Conservation (phyloP, 2,329 filamentous ascomycete species). For the Xylariaceae sp. region DNA sequence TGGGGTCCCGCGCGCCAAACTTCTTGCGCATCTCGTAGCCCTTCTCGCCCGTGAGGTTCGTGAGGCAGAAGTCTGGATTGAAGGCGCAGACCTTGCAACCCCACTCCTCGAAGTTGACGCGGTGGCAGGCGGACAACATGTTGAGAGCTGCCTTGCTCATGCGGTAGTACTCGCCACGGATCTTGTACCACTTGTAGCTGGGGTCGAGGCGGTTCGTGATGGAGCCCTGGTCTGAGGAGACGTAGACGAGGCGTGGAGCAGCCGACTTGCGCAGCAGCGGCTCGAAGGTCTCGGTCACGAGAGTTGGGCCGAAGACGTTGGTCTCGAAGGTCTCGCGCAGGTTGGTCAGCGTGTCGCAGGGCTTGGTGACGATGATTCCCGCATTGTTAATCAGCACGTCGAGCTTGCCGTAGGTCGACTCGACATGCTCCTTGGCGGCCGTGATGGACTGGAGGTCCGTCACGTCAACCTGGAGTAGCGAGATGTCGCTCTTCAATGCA, state of each 20-base stretch:
- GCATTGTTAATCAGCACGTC: slow-evolving; percentile 59
- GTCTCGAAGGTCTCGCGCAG: slow-evolving; percentile 47
- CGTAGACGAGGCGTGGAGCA: slow-evolving; percentile 30
- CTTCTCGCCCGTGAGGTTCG: slow-evolving; percentile 28
- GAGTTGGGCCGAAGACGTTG: slow-evolving; percentile 30
- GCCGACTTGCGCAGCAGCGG: slow-evolving; percentile 29
- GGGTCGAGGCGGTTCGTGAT: slow-evolving; percentile 26
- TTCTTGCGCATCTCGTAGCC: slow-evolving; percentile 22
- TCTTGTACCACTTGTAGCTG: slow-evolving; percentile 7
- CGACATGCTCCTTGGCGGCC: slow-evolving; percentile 48
- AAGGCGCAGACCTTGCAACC: slow-evolving; percentile 31
- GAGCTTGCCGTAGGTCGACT: slow-evolving; percentile 44
- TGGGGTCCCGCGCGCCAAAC: slow-evolving; percentile 20
- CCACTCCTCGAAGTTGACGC: slow-evolving; percentile 26
- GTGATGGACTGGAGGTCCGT: slow-evolving; percentile 55
- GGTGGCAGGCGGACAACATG: slow-evolving; percentile 32
- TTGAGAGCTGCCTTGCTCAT: slow-evolving; percentile 37
- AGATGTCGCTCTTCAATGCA: slow-evolving; percentile 49
- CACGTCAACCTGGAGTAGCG: slow-evolving; percentile 54
- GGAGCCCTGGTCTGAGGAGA: slow-evolving; percentile 33
- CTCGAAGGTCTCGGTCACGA: slow-evolving; percentile 30
- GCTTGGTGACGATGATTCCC: slow-evolving; percentile 51
- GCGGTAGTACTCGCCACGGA: slow-evolving; percentile 29
- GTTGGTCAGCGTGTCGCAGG: slow-evolving; percentile 50
- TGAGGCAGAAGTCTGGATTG: slow-evolving; percentile 33